phyloP scores from a whole-genome alignment of 1,139 yeast genomes.

The Geotrichum phurueaensis region DNA sequence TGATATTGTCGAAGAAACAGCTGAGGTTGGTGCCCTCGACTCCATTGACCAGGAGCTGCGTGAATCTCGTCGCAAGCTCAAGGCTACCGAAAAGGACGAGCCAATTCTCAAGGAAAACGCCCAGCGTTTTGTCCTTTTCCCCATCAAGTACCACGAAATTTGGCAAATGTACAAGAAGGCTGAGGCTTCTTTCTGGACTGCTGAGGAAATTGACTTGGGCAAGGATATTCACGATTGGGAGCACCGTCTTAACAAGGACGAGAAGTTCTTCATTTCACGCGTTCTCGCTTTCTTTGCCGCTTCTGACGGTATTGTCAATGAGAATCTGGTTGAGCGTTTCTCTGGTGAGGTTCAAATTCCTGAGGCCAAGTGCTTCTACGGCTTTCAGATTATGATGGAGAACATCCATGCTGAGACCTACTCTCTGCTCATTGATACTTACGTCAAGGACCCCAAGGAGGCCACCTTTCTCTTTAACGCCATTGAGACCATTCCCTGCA shows the following conservation, averaged over 20 bases:
- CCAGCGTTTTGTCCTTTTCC: conserved; percentile 89
- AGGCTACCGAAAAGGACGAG: conserved; percentile 78
- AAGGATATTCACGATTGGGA: conserved; percentile 93
- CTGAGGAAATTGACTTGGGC: conserved; percentile 94
- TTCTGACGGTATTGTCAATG: conserved; percentile 95
- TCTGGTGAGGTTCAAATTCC: conserved; percentile 95
- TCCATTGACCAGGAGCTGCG: conserved; percentile 23
- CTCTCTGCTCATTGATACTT: conserved; percentile 87
- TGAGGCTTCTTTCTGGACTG: conserved; percentile 99
- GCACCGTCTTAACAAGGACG: conserved; percentile 74
- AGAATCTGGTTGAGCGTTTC: conserved; percentile 93
- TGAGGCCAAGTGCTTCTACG: conserved; percentile 97
- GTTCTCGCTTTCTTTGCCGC: conserved; percentile 98
- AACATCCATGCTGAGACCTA: conserved; percentile 97
- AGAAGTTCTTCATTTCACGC: conserved; percentile 82
- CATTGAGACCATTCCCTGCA: conserved; percentile 87
- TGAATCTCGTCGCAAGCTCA: conserved; percentile 41
- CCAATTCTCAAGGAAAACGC: conserved; percentile 83
- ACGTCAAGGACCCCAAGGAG: conserved; percentile 91
- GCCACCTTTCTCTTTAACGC: conserved; percentile 86
- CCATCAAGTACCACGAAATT: conserved; percentile 93
- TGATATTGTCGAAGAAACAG: conserved; percentile 10
- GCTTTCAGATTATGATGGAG: conserved; percentile 99
- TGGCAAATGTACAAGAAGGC: conserved; percentile 99
- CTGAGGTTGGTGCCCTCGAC: conserved; percentile 11